phyloP scores from a whole-genome alignment of 805 yeast species.

The Sugiyamaella valdiviana region DNA sequence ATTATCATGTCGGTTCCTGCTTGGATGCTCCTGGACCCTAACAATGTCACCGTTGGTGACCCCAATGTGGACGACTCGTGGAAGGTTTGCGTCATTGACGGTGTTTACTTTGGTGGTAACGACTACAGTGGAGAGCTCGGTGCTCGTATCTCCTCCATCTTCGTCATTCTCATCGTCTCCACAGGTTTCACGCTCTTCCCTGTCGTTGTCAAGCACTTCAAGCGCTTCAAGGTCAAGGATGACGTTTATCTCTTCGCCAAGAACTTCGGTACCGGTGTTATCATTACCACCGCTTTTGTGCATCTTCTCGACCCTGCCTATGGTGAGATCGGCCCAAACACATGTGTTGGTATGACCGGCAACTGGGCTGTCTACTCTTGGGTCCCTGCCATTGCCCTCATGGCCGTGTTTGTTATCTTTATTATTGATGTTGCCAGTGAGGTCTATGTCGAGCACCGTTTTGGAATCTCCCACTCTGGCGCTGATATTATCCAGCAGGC shows the following conservation, averaged over 20 bases:
- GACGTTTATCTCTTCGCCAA: conserved; percentile 31
- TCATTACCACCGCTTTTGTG: conserved; percentile 67
- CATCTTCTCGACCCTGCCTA: conserved; percentile 48
- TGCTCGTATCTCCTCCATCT: conserved; percentile 50
- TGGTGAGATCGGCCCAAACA: conserved; percentile 27
- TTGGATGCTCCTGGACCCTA: conserved; percentile 22
- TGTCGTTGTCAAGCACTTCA: conserved; percentile 26
- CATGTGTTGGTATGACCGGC: conserved; percentile 41
- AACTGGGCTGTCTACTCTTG: conserved; percentile 50
- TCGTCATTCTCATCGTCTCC: conserved; percentile 51
- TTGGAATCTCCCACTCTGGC: conserved; percentile 26
- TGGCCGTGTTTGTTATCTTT: conserved; percentile 42
- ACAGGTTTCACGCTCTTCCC: conserved; percentile 43
- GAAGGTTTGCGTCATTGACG: conserved; percentile 39
- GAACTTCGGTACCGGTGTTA: conserved; percentile 71
- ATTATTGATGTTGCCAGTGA: conserved; percentile 45
- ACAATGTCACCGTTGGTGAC: conserved; percentile 29
- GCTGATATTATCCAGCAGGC: conserved; percentile 21
- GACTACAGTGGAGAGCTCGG: conserved; percentile 42
- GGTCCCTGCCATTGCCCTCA: conserved; percentile 49
- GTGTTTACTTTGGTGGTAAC: conserved; percentile 37
- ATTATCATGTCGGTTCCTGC: not conserved
- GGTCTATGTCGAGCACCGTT: conserved; percentile 37
- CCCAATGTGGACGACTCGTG: conserved; percentile 32
- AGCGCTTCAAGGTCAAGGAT: conserved; percentile 26